Evolutionary conservation across 2,329 filamentous ascomycete genomes (phyloP).

Genomic region (Cercospora nicotianae): DNA sequence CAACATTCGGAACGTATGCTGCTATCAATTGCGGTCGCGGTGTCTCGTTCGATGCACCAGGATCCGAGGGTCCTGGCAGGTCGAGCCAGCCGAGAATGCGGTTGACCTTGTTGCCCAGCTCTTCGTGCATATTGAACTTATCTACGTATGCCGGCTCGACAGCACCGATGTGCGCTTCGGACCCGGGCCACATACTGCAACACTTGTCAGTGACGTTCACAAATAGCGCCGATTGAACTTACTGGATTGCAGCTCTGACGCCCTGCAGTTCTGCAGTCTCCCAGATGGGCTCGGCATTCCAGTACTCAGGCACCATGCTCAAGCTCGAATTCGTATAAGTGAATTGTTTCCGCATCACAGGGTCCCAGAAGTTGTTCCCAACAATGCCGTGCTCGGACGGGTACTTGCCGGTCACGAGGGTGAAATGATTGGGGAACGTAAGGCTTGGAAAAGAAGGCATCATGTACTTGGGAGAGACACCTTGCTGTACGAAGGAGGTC

Average conservation of each 20-base stretch:
- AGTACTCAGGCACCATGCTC: constrained; percentile 81
- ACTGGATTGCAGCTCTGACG: constrained; percentile 75
- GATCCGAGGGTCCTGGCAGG: constrained; percentile 67
- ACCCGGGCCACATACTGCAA: constrained; percentile 88
- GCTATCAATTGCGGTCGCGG: constrained; percentile 87
- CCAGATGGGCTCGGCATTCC: constrained; percentile 93
- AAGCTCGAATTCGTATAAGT: constrained; percentile 75
- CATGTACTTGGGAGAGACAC: constrained; percentile 88
- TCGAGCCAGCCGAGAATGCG: constrained; percentile 83
- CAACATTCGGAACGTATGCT: constrained; percentile 91
- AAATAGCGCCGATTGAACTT: background rate
- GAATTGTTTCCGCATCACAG: constrained; percentile 72
- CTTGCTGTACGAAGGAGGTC: constrained; percentile 73
- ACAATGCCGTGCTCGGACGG: constrained; percentile 92
- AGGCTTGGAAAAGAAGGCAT: constrained; percentile 91
- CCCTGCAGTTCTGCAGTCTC: constrained; percentile 83
- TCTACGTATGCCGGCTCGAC: constrained; percentile 79
- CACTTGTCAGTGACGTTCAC: background rate
- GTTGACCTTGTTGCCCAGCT: constrained; percentile 71
- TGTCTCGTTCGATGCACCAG: constrained; percentile 43
- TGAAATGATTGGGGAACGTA: constrained; percentile 94
- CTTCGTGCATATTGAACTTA: constrained; percentile 77
- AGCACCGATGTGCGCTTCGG: constrained; percentile 78
- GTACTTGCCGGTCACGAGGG: constrained; percentile 85
- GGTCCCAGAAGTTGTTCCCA: constrained; percentile 94